Conservation (phyloP, 768 basidiomycete genomes). For the Solioccasus polychromus region DNA sequence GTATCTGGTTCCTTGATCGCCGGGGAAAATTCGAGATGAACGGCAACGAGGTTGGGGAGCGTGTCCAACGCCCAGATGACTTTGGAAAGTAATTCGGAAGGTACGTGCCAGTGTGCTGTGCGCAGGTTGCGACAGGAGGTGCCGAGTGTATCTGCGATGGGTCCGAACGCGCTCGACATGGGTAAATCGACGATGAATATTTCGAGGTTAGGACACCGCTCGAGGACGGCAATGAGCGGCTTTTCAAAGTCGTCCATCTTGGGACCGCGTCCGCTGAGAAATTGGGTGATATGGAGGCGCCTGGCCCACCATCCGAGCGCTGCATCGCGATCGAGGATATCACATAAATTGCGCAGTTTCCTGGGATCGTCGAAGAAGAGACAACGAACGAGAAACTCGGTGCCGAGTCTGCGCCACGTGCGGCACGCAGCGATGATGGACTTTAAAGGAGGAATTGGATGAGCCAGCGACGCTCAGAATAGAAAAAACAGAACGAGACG, state of each 20-base stretch:
- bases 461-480: background rate
- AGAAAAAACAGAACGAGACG: background rate
- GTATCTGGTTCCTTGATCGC: slow-evolving; percentile 38
- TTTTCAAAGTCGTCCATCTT: slow-evolving; percentile 50
- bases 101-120: slow-evolving; percentile 60
- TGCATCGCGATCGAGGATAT: slow-evolving; percentile 47
- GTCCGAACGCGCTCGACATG: slow-evolving; percentile 54
- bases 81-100: slow-evolving; percentile 53
- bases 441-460: slow-evolving; percentile 31
- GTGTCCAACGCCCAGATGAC: slow-evolving; percentile 71
- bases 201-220: slow-evolving; percentile 69
- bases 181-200: slow-evolving; percentile 71
- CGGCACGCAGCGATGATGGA: slow-evolving; percentile 67
- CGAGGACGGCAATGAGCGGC: slow-evolving; percentile 56
- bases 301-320: slow-evolving; percentile 70
- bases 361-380: slow-evolving; percentile 64
- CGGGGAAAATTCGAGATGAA: slow-evolving; percentile 49
- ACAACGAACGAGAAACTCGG: slow-evolving; percentile 66
- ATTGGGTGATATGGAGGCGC: slow-evolving; percentile 66
- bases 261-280: slow-evolving; percentile 38
- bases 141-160: slow-evolving; percentile 62
- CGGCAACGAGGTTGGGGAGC: slow-evolving; percentile 53
- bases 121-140: slow-evolving; percentile 50
- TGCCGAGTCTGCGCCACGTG: slow-evolving; percentile 57
- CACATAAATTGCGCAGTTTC: slow-evolving; percentile 50